Evolutionary conservation across 2,329 filamentous ascomycete genomes (phyloP), one percentile per base, ranked within the genome.

Genomic region (Helotiales sp.): DNA sequence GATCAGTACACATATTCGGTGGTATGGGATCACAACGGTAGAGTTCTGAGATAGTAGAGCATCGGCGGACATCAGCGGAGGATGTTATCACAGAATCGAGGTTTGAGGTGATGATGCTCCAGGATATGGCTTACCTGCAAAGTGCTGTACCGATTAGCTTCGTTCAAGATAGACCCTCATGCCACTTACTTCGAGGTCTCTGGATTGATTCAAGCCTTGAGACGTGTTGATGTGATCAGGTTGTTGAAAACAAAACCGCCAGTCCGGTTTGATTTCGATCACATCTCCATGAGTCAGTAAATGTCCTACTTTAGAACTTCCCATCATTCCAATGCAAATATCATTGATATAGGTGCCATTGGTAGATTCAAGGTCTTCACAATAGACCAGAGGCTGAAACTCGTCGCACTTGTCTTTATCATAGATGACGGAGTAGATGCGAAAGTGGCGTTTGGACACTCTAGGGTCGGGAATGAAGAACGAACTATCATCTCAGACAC

Each of bases 341-440:
- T 69, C 74, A 56, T 84, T 82, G 34, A 85, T 76, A 52, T 73
- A 79, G 0, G 82, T 85, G 2, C 82, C 82, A 54, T 80, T 80
- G 15, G 71, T 72, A 4, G 82, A 84, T 52, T 78, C 77, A 24
- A 79, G 76, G 62, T 86, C 83, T 13, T 82, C 78, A 27, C 83
- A 80, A 61, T 83, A 85, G 38, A 85, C 69, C 54, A 82, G 69
- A 4, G 74, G 72, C 13, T 65, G 67, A 22, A 63, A 57, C 9
- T 62, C 52, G 29, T 30, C 27, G 5, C 55, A 27, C n/a, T 63
- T 47, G 19, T 67, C 64, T 17, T 71, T 66, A 22, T 83, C 80
- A 59, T 83, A 82, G 9, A 77, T 67, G 38, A 85, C 71, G 1
- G 78, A 78, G 66, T 84, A 85, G 30, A 85, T 72, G 62, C 83